Conservation (phyloP, 2,329 filamentous ascomycete genomes). For the Colletotrichum tabaci region DNA sequence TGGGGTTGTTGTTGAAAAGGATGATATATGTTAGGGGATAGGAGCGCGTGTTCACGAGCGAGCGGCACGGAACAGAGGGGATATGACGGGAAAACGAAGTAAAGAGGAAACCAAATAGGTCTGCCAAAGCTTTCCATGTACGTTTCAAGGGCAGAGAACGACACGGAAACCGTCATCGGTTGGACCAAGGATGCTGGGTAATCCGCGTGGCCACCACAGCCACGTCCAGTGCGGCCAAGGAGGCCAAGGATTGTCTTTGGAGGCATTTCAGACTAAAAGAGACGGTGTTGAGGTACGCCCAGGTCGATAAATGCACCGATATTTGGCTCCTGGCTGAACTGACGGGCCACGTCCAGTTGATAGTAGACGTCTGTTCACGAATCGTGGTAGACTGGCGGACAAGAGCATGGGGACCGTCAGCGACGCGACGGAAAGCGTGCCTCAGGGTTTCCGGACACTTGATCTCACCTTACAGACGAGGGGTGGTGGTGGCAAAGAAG, state of each 20-base stretch:
- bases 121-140: too few relatives aligned
- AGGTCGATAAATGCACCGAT: neutral
- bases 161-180: too few relatives aligned
- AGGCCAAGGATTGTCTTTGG: neutral
- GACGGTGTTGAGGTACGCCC: neutral
- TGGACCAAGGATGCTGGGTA: too few relatives aligned
- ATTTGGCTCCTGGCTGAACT: rapidly evolving
- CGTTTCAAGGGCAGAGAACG: too few relatives aligned
- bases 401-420: neutral
- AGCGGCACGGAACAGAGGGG: neutral
- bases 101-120: too few relatives aligned
- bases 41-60: neutral
- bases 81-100: too few relatives aligned
- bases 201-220: too few relatives aligned
- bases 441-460: too few relatives aligned
- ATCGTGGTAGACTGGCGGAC: too few relatives aligned
- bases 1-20: neutral
- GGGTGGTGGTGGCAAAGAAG: rapidly evolving
- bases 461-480: too few relatives aligned
- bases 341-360: neutral
- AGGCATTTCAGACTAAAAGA: neutral
- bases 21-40: too few relatives aligned
- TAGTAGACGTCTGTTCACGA: neutral
- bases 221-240: neutral
- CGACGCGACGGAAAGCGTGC: neutral